phyloP scores from a whole-genome alignment of 2,329 filamentous ascomycete genomes.

The Trichoderma asperellum region DNA sequence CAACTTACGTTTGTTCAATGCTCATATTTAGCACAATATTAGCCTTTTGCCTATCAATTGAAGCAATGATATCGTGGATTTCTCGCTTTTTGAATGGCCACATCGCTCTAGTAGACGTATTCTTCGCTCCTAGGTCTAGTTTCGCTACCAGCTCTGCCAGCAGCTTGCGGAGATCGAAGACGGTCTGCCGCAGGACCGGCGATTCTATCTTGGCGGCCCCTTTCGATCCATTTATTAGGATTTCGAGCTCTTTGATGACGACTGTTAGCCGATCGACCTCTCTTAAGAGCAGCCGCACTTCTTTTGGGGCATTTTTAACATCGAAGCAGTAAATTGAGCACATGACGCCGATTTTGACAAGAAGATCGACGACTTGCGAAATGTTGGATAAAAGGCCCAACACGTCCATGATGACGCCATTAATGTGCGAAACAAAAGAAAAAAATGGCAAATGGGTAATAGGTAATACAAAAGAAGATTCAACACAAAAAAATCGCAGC shows the following conservation, averaged over 20 bases:
- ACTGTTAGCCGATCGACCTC: constrained; percentile 24
- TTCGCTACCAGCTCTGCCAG: constrained; percentile 19
- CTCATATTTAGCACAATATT: constrained; percentile 21
- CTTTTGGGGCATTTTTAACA: constrained; percentile 23
- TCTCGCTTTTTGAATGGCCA: constrained; percentile 28
- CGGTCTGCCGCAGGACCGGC: background rate
- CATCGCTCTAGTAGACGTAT: constrained; percentile 11
- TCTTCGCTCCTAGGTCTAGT: constrained; percentile 20
- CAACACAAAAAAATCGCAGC: background rate
- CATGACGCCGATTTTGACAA: constrained; percentile 28
- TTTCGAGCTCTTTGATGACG: constrained; percentile 26
- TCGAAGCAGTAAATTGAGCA: constrained; percentile 29
- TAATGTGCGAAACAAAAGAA: background rate
- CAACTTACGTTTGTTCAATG: constrained; percentile 26
- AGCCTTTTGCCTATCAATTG: constrained; percentile 17
- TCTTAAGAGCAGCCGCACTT: constrained; percentile 26
- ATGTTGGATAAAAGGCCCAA: constrained; percentile 28
- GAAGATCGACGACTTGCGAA: constrained; percentile 27
- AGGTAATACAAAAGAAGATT: background rate
- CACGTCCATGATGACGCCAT: constrained; percentile 24
- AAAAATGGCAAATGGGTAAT: background rate
- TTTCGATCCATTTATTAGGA: constrained; percentile 19
- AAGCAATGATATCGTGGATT: background rate
- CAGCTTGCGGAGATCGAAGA: constrained; percentile 10
- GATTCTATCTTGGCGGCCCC: constrained; percentile 23